Evolutionary conservation across 2,329 filamentous ascomycete genomes (phyloP).

Genomic region (Celoporthe dispersa): DNA sequence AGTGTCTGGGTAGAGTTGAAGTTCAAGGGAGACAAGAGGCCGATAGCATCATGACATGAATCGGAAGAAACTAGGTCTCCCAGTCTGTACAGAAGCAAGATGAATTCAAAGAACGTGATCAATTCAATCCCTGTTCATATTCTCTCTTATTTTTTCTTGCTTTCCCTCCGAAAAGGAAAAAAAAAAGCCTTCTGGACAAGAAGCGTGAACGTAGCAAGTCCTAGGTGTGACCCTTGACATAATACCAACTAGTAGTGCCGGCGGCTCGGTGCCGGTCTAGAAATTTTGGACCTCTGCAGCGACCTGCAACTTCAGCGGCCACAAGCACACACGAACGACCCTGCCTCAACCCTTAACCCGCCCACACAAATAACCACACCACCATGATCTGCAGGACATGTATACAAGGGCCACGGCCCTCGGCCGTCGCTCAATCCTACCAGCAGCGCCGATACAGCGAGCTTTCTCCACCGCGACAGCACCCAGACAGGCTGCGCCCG

Average conservation of each 20-base stretch:
- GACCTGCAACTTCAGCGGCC: conserved; percentile 21
- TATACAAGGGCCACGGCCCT: conserved; percentile 50
- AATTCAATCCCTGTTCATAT: neutral
- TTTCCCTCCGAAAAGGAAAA: neutral
- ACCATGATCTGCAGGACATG: conserved; percentile 53
- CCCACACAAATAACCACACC: conserved; percentile 34
- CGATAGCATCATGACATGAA: conserved; percentile 10
- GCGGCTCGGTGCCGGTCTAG: conserved; percentile 25
- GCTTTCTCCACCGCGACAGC: conserved; percentile 47
- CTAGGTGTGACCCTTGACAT: neutral
- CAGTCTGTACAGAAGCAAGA: conserved; percentile 16
- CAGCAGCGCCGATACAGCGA: conserved; percentile 36
- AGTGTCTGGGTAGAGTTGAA: conserved; percentile 1
- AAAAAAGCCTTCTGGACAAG: neutral
- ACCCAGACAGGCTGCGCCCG: conserved; percentile 36
- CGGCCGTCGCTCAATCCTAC: conserved; percentile 34
- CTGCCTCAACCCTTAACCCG: conserved; percentile 22
- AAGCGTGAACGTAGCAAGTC: neutral
- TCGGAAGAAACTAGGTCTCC: conserved; percentile 7
- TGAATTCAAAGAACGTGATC: conserved; percentile 7
- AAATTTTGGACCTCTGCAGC: conserved; percentile 28
- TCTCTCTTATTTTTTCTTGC: neutral
- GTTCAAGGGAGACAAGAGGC: conserved; percentile 10
- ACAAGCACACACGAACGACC: conserved; percentile 4
- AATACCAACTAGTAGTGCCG: neutral